phyloP scores from a whole-genome alignment of 441 rosid species.

The Mallotus japonicus region DNA sequence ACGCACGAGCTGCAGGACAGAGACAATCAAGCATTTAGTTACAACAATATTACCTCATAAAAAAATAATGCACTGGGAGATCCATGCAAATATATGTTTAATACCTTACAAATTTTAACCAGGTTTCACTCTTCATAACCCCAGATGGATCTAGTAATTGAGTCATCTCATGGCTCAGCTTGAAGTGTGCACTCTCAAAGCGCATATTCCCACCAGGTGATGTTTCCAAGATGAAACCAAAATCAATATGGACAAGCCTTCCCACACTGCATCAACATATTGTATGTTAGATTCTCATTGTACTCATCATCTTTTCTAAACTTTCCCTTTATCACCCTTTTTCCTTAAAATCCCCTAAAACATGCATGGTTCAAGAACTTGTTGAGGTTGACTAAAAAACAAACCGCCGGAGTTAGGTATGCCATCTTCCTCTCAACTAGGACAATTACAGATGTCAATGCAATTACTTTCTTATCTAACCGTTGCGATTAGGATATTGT shows the following conservation, averaged over 20 bases:
- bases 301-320: too few relatives aligned
- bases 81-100: background rate
- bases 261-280: slow-evolving; percentile 56
- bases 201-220: slow-evolving; percentile 99
- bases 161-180: slow-evolving; percentile 99
- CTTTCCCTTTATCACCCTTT: background rate
- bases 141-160: slow-evolving; percentile 95
- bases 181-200: slow-evolving; percentile 97
- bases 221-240: slow-evolving; percentile 93
- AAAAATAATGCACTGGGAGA: background rate
- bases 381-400: background rate
- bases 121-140: slow-evolving; percentile 89
- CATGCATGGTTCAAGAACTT: background rate
- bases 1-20: slow-evolving; percentile 67
- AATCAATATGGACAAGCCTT: slow-evolving; percentile 96
- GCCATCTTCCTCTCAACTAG: background rate
- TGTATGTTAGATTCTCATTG: too few relatives aligned
- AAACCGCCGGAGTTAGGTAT: background rate
- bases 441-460: background rate
- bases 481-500: slow-evolving; percentile 7
- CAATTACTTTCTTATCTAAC: background rate
- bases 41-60: background rate
- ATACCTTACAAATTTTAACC: slow-evolving; percentile 84
- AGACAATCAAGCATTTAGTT: slow-evolving; percentile 11
- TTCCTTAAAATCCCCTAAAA: background rate